These are phyloP conservation scores for Podospora pseudocomata DNA, from an alignment of 495 filamentous ascomycete species.

Conservation along the genomic window DNA sequence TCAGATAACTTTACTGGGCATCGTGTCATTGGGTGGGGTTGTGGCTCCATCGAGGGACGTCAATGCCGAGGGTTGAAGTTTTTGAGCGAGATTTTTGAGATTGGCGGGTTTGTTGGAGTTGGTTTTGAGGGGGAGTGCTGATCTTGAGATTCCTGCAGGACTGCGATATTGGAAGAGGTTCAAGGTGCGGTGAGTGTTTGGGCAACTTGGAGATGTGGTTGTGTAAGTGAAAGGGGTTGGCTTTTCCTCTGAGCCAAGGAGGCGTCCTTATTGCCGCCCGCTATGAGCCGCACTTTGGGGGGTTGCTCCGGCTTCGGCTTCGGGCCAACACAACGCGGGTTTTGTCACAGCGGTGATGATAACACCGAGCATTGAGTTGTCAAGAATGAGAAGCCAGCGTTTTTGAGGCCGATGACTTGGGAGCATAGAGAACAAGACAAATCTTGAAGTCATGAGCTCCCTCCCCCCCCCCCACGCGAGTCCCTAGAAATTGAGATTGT, in stretches of 20 bases:
- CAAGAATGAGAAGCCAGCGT: too few species aligned
- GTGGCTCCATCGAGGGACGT: not conserved
- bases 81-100: not conserved
- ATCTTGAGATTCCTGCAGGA: not conserved
- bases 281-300: not conserved
- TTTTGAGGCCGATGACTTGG: too few species aligned
- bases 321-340: not conserved
- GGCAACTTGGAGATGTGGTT: not conserved
- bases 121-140: not conserved
- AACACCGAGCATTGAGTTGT: not conserved
- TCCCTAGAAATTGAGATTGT: not conserved
- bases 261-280: not conserved
- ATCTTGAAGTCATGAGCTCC: not conserved
- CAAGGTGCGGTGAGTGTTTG: too few species aligned
- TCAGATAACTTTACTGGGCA: not conserved
- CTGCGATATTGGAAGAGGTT: not conserved
- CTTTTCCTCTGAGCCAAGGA: not conserved
- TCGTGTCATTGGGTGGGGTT: not conserved
- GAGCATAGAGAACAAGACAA: too few species aligned
- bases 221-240: not conserved
- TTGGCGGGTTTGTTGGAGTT: not conserved
- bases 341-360: not conserved
- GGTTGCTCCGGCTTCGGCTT: constrained; percentile 5
- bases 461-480: too few species aligned
- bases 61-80: not conserved